A percentile compares a stretch with the other conserved stretches of the same genome.
phyloP scores from a whole-genome alignment of 2,329 filamentous ascomycete species.

The Teratosphaeria zuluensis region DNA sequence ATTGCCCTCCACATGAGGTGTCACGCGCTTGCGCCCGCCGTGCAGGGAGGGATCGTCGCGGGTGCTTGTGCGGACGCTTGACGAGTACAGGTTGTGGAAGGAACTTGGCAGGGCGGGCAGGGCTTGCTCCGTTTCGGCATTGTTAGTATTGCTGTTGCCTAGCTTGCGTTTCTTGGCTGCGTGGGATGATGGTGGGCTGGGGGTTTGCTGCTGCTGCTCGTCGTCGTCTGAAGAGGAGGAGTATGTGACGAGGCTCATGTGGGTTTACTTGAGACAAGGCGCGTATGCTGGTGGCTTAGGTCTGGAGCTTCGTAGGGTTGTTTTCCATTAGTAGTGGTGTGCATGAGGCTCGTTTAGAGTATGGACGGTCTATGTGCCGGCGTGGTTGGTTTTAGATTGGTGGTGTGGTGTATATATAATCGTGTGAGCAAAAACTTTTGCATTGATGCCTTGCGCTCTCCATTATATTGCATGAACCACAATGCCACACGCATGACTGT shows the following conservation, averaged over 20 bases:
- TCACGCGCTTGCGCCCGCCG: constrained; percentile 69
- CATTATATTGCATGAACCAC: too few species aligned
- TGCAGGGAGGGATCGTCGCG: constrained; percentile 77
- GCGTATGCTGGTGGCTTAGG: too few species aligned
- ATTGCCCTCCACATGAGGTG: constrained; percentile 76
- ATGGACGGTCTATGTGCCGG: neutral
- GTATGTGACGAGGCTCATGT: constrained; percentile 59
- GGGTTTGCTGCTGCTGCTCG: constrained; percentile 8
- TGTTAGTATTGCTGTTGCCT: neutral
- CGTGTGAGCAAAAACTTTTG: neutral
- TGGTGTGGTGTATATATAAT: neutral
- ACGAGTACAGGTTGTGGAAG: constrained; percentile 86
- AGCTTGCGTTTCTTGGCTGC: constrained; percentile 13
- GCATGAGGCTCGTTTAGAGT: neutral
- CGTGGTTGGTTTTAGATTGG: neutral
- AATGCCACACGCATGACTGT: too few species aligned
- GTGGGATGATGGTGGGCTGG: too few species aligned
- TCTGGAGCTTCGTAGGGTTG: neutral
- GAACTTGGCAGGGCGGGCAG: constrained; percentile 56
- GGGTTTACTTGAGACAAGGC: neutral
- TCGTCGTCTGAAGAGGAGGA: constrained; percentile 36
- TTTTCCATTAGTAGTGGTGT: too few species aligned
- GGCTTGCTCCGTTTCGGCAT: neutral
- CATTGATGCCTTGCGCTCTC: too few species aligned
- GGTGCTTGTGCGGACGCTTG: constrained; percentile 65